Evolutionary conservation across 1,139 yeast species (phyloP).

Genomic region (Sugiyamaella neomexicana): DNA sequence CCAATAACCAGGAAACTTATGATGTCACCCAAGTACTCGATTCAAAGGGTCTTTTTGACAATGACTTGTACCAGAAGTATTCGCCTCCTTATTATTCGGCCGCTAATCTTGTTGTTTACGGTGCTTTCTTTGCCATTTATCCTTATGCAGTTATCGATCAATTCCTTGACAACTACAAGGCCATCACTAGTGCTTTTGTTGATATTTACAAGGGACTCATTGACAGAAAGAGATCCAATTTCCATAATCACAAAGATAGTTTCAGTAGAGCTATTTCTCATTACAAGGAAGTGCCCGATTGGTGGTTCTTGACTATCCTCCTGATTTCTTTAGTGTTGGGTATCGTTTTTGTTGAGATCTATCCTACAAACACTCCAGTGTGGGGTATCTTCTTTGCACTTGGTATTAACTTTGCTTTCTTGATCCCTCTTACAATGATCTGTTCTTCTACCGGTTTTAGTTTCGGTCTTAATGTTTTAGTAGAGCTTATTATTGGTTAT

Average conservation of each 20-base stretch:
- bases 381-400: conserved; percentile 60
- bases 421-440: conserved; percentile 52
- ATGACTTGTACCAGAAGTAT: conserved; percentile 37
- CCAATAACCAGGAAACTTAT: conserved; percentile 50
- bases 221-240: conserved; percentile 14
- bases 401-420: conserved; percentile 54
- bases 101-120: conserved; percentile 45
- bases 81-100: conserved; percentile 52
- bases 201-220: conserved; percentile 21
- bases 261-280: conserved; percentile 11
- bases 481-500: conserved; percentile 60
- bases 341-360: conserved; percentile 48
- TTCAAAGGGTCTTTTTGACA: conserved; percentile 39
- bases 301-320: conserved; percentile 54
- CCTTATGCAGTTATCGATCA: conserved; percentile 33
- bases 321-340: conserved; percentile 51
- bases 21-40: conserved; percentile 47
- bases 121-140: conserved; percentile 38
- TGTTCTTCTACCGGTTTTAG: conserved; percentile 54
- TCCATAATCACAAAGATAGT: conserved; percentile 12
- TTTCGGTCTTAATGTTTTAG: conserved; percentile 56
- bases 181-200: conserved; percentile 27
- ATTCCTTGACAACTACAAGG: conserved; percentile 29
- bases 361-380: conserved; percentile 46
- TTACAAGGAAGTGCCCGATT: conserved; percentile 58